Conservation (phyloP, 179 eudicot genomes). For the Beta corolliflora region DNA sequence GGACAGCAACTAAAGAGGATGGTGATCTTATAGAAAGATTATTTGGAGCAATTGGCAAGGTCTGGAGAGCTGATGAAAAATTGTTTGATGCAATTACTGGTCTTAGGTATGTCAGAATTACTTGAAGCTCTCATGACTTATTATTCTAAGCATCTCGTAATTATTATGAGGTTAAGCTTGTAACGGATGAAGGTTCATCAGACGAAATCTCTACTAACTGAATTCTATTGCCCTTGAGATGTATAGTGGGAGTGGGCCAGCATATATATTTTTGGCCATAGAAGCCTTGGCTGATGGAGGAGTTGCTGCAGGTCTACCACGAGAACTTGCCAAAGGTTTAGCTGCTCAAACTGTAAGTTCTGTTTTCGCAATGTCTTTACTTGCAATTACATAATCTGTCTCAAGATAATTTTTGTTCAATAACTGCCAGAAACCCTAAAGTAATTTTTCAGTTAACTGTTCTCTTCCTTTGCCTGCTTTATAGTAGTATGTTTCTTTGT, state of each 20-base stretch:
- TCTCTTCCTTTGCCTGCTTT: neutral
- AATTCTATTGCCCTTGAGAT: constrained; percentile 14
- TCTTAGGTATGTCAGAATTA: constrained; percentile 57
- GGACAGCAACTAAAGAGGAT: constrained; percentile 73
- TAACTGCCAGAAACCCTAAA: neutral
- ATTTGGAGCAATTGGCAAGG: constrained; percentile 92
- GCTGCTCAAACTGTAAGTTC: constrained; percentile 88
- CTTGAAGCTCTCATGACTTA: neutral
- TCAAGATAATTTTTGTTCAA: neutral
- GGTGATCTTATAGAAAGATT: constrained; percentile 57
- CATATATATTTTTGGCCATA: constrained; percentile 81
- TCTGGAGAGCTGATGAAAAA: constrained; percentile 90
- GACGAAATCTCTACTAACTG: constrained; percentile 7
- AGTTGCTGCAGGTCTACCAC: constrained; percentile 96
- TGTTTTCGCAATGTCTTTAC: neutral
- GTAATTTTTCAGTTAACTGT: neutral
- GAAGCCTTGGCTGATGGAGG: constrained; percentile 99
- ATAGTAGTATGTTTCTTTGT: neutral
- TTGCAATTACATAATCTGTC: neutral
- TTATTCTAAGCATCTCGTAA: neutral
- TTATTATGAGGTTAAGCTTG: neutral
- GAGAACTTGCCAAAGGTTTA: constrained; percentile 79
- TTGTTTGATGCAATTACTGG: constrained; percentile 90
- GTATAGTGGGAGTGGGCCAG: constrained; percentile 92
- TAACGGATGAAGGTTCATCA: constrained; percentile 10